Evolutionary conservation across 495 filamentous ascomycete genomes (phyloP), one percentile per base, ranked within the genome.

Genomic region (Penicillium macrosclerotiorum): DNA sequence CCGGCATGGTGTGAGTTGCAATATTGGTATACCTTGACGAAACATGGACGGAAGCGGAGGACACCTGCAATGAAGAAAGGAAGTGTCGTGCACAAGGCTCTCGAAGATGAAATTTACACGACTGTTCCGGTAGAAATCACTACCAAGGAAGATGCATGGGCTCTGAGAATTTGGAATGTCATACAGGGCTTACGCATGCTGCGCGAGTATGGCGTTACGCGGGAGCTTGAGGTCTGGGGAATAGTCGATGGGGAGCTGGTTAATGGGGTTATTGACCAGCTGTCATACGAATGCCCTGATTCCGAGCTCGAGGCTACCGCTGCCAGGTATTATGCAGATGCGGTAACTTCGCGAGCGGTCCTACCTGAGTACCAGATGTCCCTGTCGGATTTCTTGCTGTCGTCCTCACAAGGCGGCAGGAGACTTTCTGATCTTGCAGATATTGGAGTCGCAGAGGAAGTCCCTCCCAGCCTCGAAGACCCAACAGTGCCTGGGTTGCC

Each of bases 1-100:
- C 90, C 90, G 2, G 81, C 90, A 7, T 98, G 93, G 93, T 98
- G 93, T 62, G 94, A 98, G 63, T 66, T 96, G 33, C 93, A 98
- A 62, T 92, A 95, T 54, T 87, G 81, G 75, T 97, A 90, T 69
- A 84, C 80, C 1, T 76, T 98, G 23, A 86, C 82, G 2, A 82
- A 79, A 32, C 78, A 85, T 56, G 94, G 94, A 13, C 77, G 74
- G 54, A 90, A 84, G 64, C 81, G 72, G 39, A 64, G 71, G 2
- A 97, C 94, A 0, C 62, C 78, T 8, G 89, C 87, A 1, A 98
- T 98, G 93, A 85, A 83, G 57, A 71, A 72, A 37, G 93, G 93
- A 3, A 83, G 81, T 19, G 71, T 63, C 3, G 77, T 97, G 8
- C 93, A 98, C 52, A 82, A 90, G 60, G 78, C 71, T 4, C 75